Base-by-base conservation (phyloP, 2,329 filamentous ascomycete genomes). In the Ophiocordyceps camponoti-floridani region DNA sequence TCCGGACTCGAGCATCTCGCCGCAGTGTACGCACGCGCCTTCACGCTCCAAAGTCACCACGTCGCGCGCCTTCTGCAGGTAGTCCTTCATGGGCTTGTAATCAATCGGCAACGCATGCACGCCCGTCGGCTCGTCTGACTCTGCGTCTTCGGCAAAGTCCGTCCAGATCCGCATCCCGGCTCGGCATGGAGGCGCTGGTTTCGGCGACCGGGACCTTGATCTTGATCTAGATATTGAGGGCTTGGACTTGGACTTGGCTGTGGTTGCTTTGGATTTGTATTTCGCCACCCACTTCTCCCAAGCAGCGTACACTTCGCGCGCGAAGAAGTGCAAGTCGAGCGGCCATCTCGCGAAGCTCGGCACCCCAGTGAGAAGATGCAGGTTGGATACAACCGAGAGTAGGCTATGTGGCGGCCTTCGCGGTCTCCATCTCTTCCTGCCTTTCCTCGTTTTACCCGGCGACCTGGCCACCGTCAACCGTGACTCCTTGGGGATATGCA, bases 291-390 rank as follows among this genome's bases (percentile, higher is more conserved):
- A 79, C 43, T 61, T 67, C 16, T 69, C 58, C 89, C 89, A 96
- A 1, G 72, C 69, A 18, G 63, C 63, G 52, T 82, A 72, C 0
- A 85, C 79, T 47, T 89, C 83, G 3, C 67, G 63, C 2, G 70
- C 69, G 52, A 94, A 89, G 60, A 96, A 89, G 23, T 83, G 79
- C 42, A 95, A 58, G 44, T 74, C 74, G 44, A 98, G 66, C 18
- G 89, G 89, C 89, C 87, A 94, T 41, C 78, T 68, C 14, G 69
- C 66, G 57, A 96, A 96, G 58, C 84, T 91, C 2, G 76, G 72
- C 2, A 87, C 83, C 1, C 82, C 73, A 1, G 94, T 69, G 1
- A 98, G 68, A 3, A 91, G 67, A 57, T 94, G 84, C 26, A 96
- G 61, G 53, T 94, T 91, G 3, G 81, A 79, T 27, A 96, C 59